Percentiles rank a stretch among this genome's conserved stretches.
Evolutionary conservation across 257 asterid genomes (phyloP).

Genomic region (Nicotiana tomentosiformis): DNA sequence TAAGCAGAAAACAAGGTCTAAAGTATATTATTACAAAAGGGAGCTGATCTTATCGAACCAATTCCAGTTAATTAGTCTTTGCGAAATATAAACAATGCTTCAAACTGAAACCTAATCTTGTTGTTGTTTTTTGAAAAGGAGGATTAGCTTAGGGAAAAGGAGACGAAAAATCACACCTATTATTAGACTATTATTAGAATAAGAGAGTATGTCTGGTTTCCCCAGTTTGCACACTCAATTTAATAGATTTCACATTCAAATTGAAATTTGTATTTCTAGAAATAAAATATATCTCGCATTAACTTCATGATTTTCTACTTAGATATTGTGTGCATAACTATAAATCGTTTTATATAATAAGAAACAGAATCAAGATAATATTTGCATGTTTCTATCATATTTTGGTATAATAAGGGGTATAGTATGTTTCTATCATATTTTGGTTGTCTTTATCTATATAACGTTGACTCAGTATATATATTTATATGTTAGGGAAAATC

Average conservation of each 20-base stretch:
- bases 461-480: too few species aligned
- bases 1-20: too few species aligned
- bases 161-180: too few species aligned
- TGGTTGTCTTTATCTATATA: background rate
- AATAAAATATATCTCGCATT: background rate
- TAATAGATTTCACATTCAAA: background rate
- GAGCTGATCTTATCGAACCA: too few species aligned
- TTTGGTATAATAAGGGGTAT: background rate
- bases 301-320: background rate
- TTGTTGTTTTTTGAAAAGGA: too few species aligned
- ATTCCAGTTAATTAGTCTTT: too few species aligned
- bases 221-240: background rate
- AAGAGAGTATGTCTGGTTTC: background rate
- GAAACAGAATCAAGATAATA: background rate
- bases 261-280: background rate
- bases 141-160: too few species aligned
- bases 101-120: too few species aligned
- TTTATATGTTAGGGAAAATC: too few species aligned
- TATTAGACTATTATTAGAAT: too few species aligned
- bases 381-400: background rate
- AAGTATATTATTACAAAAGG: too few species aligned
- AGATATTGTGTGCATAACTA: background rate
- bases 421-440: background rate
- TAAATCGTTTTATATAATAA: background rate
- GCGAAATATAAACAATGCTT: too few species aligned